Evolutionary conservation across 495 filamentous ascomycete species (phyloP), one percentile per base, ranked within the genome.

Genomic region (Lasiosphaeriaceae sp.): DNA sequence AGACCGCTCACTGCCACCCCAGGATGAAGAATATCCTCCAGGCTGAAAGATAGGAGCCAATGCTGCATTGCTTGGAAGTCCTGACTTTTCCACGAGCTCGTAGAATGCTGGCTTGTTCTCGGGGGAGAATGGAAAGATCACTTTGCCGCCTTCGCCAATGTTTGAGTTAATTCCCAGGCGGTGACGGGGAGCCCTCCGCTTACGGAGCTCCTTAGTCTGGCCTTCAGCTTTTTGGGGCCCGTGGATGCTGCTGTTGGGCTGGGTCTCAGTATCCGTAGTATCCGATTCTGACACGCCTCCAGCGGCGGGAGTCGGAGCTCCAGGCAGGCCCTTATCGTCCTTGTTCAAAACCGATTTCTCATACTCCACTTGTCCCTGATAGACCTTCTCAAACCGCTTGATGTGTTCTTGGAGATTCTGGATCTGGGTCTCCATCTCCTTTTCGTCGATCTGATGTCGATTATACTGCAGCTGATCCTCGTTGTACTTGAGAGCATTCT

Each of bases 401-500:
- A 79, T 72, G 39, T 68, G 61, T 14, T 66, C 57, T 52, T 62
- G 61, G 50, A 75, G 52, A 48, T 57, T 67, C 26, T 65, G 55
- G 31, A 67, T 70, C 19, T 67, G 61, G 4, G 57, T 52, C 35
- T 67, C 64, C 50, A 74, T 71, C 26, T 66, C 65, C 37, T 68
- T 71, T 43, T 77, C 77, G 53, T 81, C 77, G 53, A 80, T 77
- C 56, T 82, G 78, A 45, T 81, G 73, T 20, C 66, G 70, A 43
- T 79, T 78, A 62, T 73, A 75, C 44, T 73, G 72, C 34, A 79
- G 59, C 55, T 81, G 76, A 47, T 74, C 66, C 46, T 79, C 73
- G 39, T 76, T 66, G 46, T 73, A 72, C 50, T 77, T 78, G 47
- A 80, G 65, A 34, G 70, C 65, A 23, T 66, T 64, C 61, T 77